These are phyloP conservation scores for Kwoniella pini DNA, from an alignment of 768 basidiomycete species.

Conservation along the genomic window DNA sequence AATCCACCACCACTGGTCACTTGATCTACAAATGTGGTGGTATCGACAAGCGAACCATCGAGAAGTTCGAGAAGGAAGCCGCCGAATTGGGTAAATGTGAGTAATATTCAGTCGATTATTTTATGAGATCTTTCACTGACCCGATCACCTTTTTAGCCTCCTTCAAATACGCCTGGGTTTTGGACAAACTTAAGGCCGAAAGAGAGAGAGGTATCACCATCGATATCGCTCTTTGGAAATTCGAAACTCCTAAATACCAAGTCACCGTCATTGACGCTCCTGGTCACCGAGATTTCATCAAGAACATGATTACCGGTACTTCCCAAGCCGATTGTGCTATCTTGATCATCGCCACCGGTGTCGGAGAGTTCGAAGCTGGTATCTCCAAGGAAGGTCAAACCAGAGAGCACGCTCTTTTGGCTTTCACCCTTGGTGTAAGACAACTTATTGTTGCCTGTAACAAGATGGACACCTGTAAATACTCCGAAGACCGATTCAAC, in stretches of 20 bases:
- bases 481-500: conserved; percentile 99
- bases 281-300: conserved; percentile 98
- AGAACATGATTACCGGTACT: conserved; percentile 99
- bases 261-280: conserved; percentile 96
- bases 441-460: conserved; percentile 92
- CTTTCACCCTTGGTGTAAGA: conserved; percentile 99
- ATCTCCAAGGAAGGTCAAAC: conserved; percentile 99
- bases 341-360: conserved; percentile 98
- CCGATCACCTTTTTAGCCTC: conserved; percentile 38
- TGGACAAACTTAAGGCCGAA: conserved; percentile 99
- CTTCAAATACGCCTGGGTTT: conserved; percentile 83
- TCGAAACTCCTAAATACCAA: conserved; percentile 97
- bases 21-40: conserved; percentile 99
- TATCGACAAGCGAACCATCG: conserved; percentile 80
- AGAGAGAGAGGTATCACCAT: conserved; percentile 99
- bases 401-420: conserved; percentile 99
- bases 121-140: conserved; percentile 17
- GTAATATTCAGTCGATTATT: too few species aligned
- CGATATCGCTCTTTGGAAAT: conserved; percentile 99
- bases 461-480: conserved; percentile 99
- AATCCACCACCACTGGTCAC: conserved; percentile 99
- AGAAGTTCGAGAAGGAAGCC: conserved; percentile 99
- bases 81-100: conserved; percentile 99
- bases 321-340: conserved; percentile 99
- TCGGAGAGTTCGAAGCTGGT: conserved; percentile 99